Evolutionary conservation across 208 protist species (phyloP), one percentile per base, ranked within the genome.

Genomic region (Leishmania guyanensis): DNA sequence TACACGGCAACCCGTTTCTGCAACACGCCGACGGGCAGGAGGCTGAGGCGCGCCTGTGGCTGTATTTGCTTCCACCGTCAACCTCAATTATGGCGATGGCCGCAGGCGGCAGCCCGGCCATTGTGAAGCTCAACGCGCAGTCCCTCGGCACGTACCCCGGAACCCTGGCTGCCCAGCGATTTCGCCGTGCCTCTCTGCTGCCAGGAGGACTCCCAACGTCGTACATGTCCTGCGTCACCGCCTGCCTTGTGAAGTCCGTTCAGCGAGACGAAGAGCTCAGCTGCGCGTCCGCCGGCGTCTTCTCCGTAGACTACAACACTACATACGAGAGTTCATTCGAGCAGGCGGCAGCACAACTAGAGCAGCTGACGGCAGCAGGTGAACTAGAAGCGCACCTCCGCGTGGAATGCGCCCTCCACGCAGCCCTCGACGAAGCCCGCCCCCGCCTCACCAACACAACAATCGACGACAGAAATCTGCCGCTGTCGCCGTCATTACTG

Each of bases 1-100:
- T 92, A 12, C 84, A 92, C 48, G 84, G 90, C 72, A 98, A 98
- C 83, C 93, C 92, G 10, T 88, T 91, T 70, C 74, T 94, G 77
- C 16, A 36, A 29, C n/a, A 56, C 50, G 82, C 86, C 43, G 39
- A 62, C 3, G 71, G 83, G 2, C 80, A 89, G 54, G 73, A 86
- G 12, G 51, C 83, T 39, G 75, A 75, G 69, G 79, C 80, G 70
- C 71, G 54, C 65, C 76, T 88, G 20, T 84, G 74, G 69, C 39
- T 86, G 43, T 77, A 83, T 51, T 20, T 73, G 12, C 71, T 73
- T 22, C 78, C 80, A 14, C 65, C 78, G 29, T 72, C 62, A 53
- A 33, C 43, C 50, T 69, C 62, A n/a, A n/a, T 10, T 9, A n/a
- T 39, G 22, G 17, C 72, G 26, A 72, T 43, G 20, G 43, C 72